Evolutionary conservation across 139 green algal species (phyloP).

Genomic region (Pleodorina starrii): DNA sequence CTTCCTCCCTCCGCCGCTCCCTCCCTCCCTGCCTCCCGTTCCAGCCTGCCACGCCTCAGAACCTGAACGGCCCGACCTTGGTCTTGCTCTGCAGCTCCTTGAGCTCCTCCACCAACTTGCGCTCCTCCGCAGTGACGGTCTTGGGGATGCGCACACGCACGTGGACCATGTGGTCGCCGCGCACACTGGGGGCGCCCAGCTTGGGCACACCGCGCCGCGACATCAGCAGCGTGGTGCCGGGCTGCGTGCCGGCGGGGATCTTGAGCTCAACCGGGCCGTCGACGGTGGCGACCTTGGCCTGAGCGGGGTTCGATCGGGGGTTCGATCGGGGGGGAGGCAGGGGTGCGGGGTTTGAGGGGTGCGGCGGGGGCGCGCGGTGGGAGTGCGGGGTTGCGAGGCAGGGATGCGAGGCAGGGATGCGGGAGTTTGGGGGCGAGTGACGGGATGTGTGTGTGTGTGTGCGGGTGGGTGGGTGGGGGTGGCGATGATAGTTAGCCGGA

Average conservation of each 20-base stretch:
- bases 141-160: conserved; percentile 96
- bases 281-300: conserved; percentile 89
- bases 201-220: conserved; percentile 94
- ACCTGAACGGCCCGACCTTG: conserved; percentile 67
- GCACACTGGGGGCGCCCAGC: conserved; percentile 77
- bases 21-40: background rate
- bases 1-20: background rate
- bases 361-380: background rate
- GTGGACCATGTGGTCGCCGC: conserved; percentile 94
- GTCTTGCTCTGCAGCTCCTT: conserved; percentile 71
- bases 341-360: background rate
- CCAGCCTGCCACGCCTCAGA: conserved; percentile 36
- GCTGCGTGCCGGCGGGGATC: conserved; percentile 96
- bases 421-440: too few species aligned
- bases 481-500: too few species aligned
- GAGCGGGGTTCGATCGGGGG: too few species aligned
- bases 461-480: too few species aligned
- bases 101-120: conserved; percentile 95
- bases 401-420: too few species aligned
- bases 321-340: background rate
- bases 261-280: conserved; percentile 97
- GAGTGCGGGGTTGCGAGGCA: background rate
- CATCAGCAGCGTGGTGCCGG: conserved; percentile 98
- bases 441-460: too few species aligned
- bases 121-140: conserved; percentile 86